Conservation (phyloP, 306 rosid genomes). For the Albizia julibrissin region DNA sequence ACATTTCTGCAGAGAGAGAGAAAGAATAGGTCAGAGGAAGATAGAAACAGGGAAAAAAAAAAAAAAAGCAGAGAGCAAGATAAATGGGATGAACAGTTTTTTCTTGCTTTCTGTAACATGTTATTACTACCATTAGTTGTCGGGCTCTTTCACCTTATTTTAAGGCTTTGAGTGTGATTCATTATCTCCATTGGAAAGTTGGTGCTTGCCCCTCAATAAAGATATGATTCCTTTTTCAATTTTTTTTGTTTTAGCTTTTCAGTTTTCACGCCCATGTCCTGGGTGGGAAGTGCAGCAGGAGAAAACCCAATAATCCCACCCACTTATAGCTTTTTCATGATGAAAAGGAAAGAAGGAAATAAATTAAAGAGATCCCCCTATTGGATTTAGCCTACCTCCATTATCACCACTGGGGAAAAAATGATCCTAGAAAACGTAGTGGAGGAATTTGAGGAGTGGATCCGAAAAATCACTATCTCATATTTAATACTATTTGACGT, state of each 20-base stretch:
- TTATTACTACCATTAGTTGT: constrained; percentile 35
- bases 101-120: neutral
- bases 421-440: constrained; percentile 23
- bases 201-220: constrained; percentile 39
- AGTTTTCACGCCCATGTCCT: constrained; percentile 34
- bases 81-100: constrained; percentile 29
- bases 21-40: constrained; percentile 31
- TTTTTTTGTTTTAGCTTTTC: constrained; percentile 30
- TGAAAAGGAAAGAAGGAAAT: constrained; percentile 35
- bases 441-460: constrained; percentile 24
- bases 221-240: neutral
- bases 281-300: constrained; percentile 11
- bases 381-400: neutral
- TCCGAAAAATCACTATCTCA: constrained; percentile 25
- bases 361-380: neutral
- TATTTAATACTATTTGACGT: constrained; percentile 23
- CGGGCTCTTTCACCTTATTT: constrained; percentile 44
- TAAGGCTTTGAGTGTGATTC: constrained; percentile 46
- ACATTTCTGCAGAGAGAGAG: constrained; percentile 54
- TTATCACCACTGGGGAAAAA: neutral
- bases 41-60: constrained; percentile 33
- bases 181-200: constrained; percentile 18
- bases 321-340: constrained; percentile 37
- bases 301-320: constrained; percentile 35
- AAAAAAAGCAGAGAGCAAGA: neutral